Evolutionary conservation across 805 yeast genomes (phyloP).

Genomic region (Metschnikowia baotianmanensis): DNA sequence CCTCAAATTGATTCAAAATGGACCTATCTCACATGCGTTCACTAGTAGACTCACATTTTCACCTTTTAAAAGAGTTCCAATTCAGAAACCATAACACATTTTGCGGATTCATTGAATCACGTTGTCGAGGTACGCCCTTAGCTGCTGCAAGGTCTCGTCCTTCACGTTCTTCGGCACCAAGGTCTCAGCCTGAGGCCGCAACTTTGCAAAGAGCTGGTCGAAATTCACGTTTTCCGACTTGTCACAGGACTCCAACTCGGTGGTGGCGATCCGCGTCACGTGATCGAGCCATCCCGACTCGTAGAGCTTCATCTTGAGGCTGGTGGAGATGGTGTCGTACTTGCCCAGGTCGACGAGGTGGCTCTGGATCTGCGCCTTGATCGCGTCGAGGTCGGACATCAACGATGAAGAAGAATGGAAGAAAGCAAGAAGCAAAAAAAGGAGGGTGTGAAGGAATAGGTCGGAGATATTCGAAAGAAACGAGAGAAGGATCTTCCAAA

Average conservation of each 20-base stretch:
- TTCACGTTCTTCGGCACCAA: conserved; percentile 69
- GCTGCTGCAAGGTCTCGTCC: conserved; percentile 54
- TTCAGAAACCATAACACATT: too few relatives aligned
- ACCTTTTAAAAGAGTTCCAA: too few relatives aligned
- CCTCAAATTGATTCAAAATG: too few relatives aligned
- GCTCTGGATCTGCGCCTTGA: conserved; percentile 64
- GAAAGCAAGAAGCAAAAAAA: not conserved
- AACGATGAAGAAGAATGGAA: too few relatives aligned
- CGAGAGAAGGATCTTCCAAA: too few relatives aligned
- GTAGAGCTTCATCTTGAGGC: conserved; percentile 59
- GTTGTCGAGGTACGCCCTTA: conserved; percentile 56
- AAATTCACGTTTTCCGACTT: conserved; percentile 45
- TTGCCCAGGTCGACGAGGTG: conserved; percentile 74
- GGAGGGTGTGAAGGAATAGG: not conserved
- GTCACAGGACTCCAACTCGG: conserved; percentile 45
- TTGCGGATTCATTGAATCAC: conserved; percentile 9
- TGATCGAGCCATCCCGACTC: conserved; percentile 87
- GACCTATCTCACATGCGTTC: too few relatives aligned
- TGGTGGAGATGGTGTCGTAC: conserved; percentile 69
- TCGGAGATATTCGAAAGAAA: too few relatives aligned
- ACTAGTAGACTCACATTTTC: too few relatives aligned
- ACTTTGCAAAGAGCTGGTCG: conserved; percentile 45
- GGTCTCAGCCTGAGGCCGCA: conserved; percentile 67
- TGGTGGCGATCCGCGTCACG: conserved; percentile 56
- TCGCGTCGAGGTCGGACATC: conserved; percentile 38